Percentiles rank a stretch among this genome's conserved stretches.
Evolutionary conservation across 1,284 basidiomycete species (phyloP).

Genomic region (Sparassis latifolia): DNA sequence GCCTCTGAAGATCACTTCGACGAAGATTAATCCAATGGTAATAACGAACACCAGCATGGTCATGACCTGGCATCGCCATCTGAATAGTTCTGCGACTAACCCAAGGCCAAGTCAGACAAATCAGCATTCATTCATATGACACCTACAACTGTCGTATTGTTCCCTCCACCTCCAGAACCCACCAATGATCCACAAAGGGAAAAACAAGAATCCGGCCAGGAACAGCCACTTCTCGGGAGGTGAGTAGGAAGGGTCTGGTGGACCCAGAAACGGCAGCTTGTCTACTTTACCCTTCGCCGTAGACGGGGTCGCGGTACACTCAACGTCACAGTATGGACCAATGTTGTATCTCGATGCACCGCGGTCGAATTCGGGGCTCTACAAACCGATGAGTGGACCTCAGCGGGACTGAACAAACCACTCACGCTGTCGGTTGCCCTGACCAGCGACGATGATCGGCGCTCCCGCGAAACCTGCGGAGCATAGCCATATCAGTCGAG

Average conservation of each 20-base stretch:
- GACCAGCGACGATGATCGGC: no score
- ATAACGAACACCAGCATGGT: constrained; percentile 15
- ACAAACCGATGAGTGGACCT: no score
- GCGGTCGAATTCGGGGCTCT: no score
- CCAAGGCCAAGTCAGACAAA: neutral
- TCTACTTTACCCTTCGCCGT: neutral
- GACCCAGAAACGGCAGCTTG: constrained; percentile 10
- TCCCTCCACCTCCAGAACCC: constrained; percentile 12
- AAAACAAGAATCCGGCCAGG: constrained; percentile 13
- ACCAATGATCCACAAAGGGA: constrained; percentile 17
- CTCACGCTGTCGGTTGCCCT: no score
- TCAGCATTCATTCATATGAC: neutral
- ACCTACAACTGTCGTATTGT: constrained; percentile 16
- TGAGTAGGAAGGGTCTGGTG: constrained; percentile 10
- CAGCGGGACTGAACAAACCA: no score
- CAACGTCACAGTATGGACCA: no score
- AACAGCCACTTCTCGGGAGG: constrained; percentile 15
- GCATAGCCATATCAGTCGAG: no score
- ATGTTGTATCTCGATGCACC: no score
- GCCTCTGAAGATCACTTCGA: constrained; percentile 15
- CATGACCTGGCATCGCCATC: constrained; percentile 16
- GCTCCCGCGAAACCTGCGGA: no score
- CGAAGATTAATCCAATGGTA: constrained; percentile 9
- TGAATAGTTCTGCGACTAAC: constrained; percentile 16
- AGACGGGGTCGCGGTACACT: no score